Conservation (phyloP, 352 stramenopile species). For the Pythium apleroticum region DNA sequence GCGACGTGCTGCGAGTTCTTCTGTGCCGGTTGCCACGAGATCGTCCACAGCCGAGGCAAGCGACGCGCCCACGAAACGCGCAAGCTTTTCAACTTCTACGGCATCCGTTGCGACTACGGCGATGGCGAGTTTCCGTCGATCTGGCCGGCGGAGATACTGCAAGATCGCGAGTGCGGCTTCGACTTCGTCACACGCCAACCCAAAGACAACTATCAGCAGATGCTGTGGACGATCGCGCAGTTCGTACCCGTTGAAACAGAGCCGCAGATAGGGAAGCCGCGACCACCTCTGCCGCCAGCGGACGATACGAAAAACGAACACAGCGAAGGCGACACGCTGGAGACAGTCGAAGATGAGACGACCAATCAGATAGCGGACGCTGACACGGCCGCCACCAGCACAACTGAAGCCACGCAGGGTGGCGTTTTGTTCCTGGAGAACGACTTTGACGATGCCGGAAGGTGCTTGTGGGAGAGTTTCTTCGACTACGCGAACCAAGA, state of each 20-base stretch:
- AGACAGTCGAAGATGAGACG: neutral
- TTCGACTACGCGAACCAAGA: slow-evolving; percentile 58
- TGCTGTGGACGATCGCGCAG: slow-evolving; percentile 62
- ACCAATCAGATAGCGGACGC: neutral
- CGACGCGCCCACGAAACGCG: slow-evolving; percentile 70
- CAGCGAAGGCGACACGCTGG: neutral
- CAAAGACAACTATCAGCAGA: slow-evolving; percentile 61
- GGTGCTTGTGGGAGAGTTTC: slow-evolving; percentile 65
- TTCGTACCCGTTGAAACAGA: slow-evolving; percentile 51
- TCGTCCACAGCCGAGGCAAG: slow-evolving; percentile 86
- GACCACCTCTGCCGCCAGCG: neutral
- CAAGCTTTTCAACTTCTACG: slow-evolving; percentile 92
- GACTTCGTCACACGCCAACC: slow-evolving; percentile 60
- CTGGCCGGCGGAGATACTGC: slow-evolving; percentile 87
- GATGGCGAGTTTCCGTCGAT: slow-evolving; percentile 88
- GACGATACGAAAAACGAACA: neutral
- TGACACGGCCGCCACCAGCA: neutral
- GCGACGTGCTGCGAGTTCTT: slow-evolving; percentile 91
- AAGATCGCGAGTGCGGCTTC: slow-evolving; percentile 69
- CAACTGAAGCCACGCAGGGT: neutral
- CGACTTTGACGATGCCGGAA: slow-evolving; percentile 51
- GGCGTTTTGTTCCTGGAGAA: slow-evolving; percentile 38
- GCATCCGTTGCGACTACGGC: slow-evolving; percentile 88
- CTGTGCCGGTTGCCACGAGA: slow-evolving; percentile 79
- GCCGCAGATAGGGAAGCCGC: slow-evolving; percentile 27